phyloP scores from a whole-genome alignment of 2,329 filamentous ascomycete species.

The Madurella mycetomatis region DNA sequence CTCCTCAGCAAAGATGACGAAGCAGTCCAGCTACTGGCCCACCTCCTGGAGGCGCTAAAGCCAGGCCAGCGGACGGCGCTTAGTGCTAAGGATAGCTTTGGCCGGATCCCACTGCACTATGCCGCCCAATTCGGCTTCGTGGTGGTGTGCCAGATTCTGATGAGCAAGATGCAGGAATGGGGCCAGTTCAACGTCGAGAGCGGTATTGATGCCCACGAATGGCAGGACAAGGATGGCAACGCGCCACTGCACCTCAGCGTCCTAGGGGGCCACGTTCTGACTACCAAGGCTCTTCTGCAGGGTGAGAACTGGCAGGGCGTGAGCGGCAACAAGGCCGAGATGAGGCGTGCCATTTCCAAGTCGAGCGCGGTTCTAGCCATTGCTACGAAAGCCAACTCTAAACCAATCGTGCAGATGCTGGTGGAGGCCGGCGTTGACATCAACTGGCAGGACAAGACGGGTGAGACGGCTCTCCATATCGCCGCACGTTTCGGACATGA shows the following conservation, averaged over 20 bases:
- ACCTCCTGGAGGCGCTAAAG: conserved; percentile 63
- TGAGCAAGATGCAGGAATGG: conserved; percentile 87
- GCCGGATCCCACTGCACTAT: conserved; percentile 84
- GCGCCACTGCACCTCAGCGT: conserved; percentile 90
- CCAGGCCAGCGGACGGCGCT: conserved; percentile 65
- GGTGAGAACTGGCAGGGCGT: conserved; percentile 72
- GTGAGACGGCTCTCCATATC: conserved; percentile 87
- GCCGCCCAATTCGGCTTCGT: conserved; percentile 93
- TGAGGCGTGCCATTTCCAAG: conserved; percentile 68
- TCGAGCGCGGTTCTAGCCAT: conserved; percentile 85
- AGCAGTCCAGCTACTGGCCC: conserved; percentile 62
- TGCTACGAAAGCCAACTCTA: conserved; percentile 83
- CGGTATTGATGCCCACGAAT: conserved; percentile 80
- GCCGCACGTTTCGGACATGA: conserved; percentile 84
- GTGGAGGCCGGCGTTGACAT: conserved; percentile 88
- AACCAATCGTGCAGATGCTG: conserved; percentile 77
- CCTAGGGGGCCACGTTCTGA: conserved; percentile 82
- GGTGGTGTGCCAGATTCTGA: conserved; percentile 80
- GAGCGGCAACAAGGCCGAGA: conserved; percentile 56
- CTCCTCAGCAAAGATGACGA: conserved; percentile 67
- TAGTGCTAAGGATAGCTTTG: conserved; percentile 68
- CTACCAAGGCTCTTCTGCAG: conserved; percentile 74
- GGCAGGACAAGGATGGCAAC: conserved; percentile 91
- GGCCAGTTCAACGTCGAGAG: conserved; percentile 76
- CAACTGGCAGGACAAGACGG: conserved; percentile 85